Conservation (phyloP, 257 asterid species). For the Nicotiana attenuata region DNA sequence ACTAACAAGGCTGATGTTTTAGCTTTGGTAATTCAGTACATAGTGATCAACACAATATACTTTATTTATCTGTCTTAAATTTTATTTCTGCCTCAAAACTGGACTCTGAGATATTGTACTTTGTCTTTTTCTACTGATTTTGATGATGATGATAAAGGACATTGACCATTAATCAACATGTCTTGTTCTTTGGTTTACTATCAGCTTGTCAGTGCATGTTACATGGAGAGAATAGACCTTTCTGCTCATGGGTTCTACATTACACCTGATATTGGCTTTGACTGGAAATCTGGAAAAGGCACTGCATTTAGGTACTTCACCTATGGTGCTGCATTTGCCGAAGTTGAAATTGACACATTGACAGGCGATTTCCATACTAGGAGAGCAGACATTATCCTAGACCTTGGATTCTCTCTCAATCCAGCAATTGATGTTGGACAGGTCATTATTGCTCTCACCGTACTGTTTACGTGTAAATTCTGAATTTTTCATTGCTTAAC, state of each 20-base stretch:
- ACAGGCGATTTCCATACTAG: conserved; percentile 93
- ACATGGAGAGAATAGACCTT: conserved; percentile 83
- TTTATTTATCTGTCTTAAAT: not conserved
- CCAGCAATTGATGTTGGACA: conserved; percentile 98
- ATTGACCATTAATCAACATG: not conserved
- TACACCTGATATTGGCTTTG: conserved; percentile 77
- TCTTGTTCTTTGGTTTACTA: not conserved
- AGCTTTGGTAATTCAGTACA: not conserved
- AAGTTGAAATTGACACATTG: conserved; percentile 91
- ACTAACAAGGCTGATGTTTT: not conserved
- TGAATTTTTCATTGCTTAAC: not conserved
- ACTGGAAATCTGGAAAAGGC: conserved; percentile 79
- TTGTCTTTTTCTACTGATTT: not conserved
- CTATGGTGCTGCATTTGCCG: conserved; percentile 88
- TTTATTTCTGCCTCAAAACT: not conserved
- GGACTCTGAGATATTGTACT: not conserved
- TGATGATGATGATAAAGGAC: not conserved
- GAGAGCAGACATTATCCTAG: conserved; percentile 69
- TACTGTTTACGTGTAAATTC: not conserved
- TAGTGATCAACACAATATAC: not conserved
- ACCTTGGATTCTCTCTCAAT: conserved; percentile 86
- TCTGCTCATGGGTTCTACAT: conserved; percentile 90
- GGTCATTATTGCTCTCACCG: conserved; percentile 31
- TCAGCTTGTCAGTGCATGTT: conserved; percentile 83
- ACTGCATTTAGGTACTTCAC: conserved; percentile 76